Conservation (phyloP, 2,329 filamentous ascomycete species). For the Cladosporium colombiae region DNA sequence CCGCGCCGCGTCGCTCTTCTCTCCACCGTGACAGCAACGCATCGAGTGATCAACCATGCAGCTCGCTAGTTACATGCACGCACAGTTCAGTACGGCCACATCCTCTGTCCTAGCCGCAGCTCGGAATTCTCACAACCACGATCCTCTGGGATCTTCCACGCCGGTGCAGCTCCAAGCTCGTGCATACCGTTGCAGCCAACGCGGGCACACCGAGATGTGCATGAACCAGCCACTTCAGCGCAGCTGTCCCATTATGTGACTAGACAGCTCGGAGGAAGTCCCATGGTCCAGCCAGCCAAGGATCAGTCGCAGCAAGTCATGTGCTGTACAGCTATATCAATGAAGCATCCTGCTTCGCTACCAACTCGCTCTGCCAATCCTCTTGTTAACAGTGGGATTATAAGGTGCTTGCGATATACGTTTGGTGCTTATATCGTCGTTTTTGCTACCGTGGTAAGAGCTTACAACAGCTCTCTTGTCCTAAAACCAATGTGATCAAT, state of each 20-base stretch:
- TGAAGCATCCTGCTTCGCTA: background rate
- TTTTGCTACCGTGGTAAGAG: background rate
- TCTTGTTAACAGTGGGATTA: background rate
- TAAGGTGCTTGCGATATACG: background rate
- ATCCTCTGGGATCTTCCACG: background rate
- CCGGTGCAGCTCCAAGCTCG: background rate
- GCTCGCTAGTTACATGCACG: background rate
- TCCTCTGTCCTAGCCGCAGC: background rate
- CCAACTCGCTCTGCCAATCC: background rate
- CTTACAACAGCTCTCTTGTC: background rate
- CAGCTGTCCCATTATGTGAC: background rate
- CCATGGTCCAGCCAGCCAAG: background rate
- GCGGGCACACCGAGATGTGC: constrained; percentile 1
- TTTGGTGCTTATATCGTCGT: background rate
- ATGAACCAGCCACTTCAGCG: background rate
- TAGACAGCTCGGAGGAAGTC: background rate
- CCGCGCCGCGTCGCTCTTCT: background rate
- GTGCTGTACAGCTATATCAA: background rate
- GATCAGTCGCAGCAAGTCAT: background rate
- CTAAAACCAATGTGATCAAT: background rate
- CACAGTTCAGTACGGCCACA: background rate
- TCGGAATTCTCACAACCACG: background rate
- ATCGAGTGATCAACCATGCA: background rate
- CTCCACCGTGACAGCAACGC: background rate
- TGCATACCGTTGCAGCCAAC: background rate